A percentile compares a stretch with the other conserved stretches of the same genome.
Evolutionary conservation across 768 basidiomycete species (phyloP).

Genomic region (Agrocybe pediades): DNA sequence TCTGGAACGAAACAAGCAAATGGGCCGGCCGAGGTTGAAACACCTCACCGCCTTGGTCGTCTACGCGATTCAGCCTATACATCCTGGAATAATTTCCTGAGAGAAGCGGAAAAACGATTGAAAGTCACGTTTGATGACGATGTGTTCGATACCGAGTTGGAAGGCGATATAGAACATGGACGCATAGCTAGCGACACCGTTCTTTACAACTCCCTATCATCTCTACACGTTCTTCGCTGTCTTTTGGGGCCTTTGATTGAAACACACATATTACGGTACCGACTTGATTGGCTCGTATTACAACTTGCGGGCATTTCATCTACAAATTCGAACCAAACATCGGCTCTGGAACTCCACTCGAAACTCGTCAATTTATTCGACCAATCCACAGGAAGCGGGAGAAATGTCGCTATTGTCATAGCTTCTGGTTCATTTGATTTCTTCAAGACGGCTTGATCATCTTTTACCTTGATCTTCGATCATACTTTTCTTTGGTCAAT

Average conservation of each 20-base stretch:
- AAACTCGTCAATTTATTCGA: slow-evolving; percentile 70
- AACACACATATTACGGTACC: slow-evolving; percentile 63
- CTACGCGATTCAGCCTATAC: slow-evolving; percentile 51
- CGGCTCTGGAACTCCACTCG: slow-evolving; percentile 22
- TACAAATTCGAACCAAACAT: background rate
- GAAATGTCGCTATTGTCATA: slow-evolving; percentile 69
- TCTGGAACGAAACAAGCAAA: background rate
- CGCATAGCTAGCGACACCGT: background rate
- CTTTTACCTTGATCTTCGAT: background rate
- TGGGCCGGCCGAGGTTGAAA: slow-evolving; percentile 20
- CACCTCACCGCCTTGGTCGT: slow-evolving; percentile 51
- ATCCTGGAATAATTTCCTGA: slow-evolving; percentile 51
- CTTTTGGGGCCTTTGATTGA: slow-evolving; percentile 71
- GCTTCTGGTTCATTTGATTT: slow-evolving; percentile 23
- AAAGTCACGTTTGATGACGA: slow-evolving; percentile 18
- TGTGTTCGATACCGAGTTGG: slow-evolving; percentile 1
- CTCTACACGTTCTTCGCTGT: slow-evolving; percentile 69
- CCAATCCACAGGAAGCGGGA: slow-evolving; percentile 68
- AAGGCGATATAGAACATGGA: background rate
- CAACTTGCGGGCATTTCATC: background rate
- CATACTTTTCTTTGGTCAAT: too few relatives aligned
- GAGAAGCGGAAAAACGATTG: slow-evolving; percentile 25
- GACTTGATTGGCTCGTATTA: slow-evolving; percentile 56
- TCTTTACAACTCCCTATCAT: slow-evolving; percentile 38
- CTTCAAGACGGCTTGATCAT: background rate